A percentile compares a stretch with the other conserved stretches of the same genome.
Evolutionary conservation across 768 basidiomycete species (phyloP).

Genomic region (Cystobasidium onofrii): DNA sequence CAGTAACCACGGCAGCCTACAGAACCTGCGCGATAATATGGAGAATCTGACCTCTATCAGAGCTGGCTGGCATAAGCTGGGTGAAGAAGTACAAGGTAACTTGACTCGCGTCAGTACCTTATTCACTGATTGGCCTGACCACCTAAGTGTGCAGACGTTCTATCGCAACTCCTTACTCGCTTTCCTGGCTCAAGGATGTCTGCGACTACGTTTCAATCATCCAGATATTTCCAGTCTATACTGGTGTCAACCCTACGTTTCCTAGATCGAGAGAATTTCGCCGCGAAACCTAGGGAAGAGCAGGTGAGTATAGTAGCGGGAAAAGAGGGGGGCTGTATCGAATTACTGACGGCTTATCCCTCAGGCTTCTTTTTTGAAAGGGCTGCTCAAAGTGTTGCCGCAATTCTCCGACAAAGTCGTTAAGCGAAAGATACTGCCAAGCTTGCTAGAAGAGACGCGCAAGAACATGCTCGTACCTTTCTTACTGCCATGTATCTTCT

Average conservation of each 20-base stretch:
- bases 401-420: slow-evolving; percentile 79
- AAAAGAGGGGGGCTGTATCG: slow-evolving; percentile 69
- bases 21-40: slow-evolving; percentile 45
- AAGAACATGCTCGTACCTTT: slow-evolving; percentile 86
- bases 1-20: slow-evolving; percentile 57
- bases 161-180: slow-evolving; percentile 72
- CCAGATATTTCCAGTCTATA: slow-evolving; percentile 88
- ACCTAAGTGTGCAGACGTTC: too few species aligned
- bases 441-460: slow-evolving; percentile 82
- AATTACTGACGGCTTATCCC: neutral
- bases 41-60: slow-evolving; percentile 53
- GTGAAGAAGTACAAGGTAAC: slow-evolving; percentile 52
- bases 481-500: slow-evolving; percentile 89
- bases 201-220: slow-evolving; percentile 63
- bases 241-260: slow-evolving; percentile 95
- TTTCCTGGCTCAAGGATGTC: slow-evolving; percentile 64
- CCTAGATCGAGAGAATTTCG: slow-evolving; percentile 88
- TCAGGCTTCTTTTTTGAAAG: slow-evolving; percentile 16
- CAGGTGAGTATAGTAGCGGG: slow-evolving; percentile 69
- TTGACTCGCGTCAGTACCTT: neutral
- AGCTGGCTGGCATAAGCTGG: slow-evolving; percentile 50
- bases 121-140: too few species aligned
- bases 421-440: slow-evolving; percentile 79
- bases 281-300: slow-evolving; percentile 85
- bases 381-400: slow-evolving; percentile 55